Percentiles rank a stretch among this genome's conserved stretches.
Evolutionary conservation across 257 asterid species (phyloP).

Genomic region (Anisodus acutangulus): DNA sequence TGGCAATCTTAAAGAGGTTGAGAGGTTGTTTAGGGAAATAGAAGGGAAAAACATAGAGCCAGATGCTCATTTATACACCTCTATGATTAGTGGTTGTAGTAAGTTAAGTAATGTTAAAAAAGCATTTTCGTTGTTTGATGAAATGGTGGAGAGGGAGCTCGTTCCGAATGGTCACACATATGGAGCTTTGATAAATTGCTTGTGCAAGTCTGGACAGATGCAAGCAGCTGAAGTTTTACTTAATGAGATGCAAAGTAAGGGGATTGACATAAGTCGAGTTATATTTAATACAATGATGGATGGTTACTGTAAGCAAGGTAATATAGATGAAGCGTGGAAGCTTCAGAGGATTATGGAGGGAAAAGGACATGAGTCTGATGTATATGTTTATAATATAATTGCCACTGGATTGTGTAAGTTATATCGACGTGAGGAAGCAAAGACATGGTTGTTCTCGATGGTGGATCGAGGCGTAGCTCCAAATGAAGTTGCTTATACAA

Average conservation of each 20-base stretch:
- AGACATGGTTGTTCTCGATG: constrained; percentile 62
- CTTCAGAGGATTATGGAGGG: constrained; percentile 63
- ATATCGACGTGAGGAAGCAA: constrained; percentile 70
- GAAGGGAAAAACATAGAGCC: constrained; percentile 50
- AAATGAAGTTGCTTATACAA: constrained; percentile 48
- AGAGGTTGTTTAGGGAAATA: constrained; percentile 71
- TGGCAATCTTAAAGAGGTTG: constrained; percentile 54
- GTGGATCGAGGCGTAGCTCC: constrained; percentile 58
- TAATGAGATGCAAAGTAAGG: constrained; percentile 77
- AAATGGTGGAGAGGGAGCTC: constrained; percentile 64
- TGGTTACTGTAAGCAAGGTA: constrained; percentile 84
- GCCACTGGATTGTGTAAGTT: constrained; percentile 68
- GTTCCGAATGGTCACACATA: constrained; percentile 71
- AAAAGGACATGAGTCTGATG: constrained; percentile 76
- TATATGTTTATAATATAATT: constrained; percentile 59
- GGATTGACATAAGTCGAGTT: constrained; percentile 62
- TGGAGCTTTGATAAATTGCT: constrained; percentile 72
- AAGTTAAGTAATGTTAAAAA: constrained; percentile 55
- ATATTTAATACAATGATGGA: constrained; percentile 81
- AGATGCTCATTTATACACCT: constrained; percentile 63
- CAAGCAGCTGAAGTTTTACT: constrained; percentile 68
- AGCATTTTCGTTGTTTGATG: constrained; percentile 75
- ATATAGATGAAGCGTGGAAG: constrained; percentile 72
- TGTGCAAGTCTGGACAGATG: constrained; percentile 72
- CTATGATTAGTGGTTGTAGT: constrained; percentile 60